Evolutionary conservation across 73 alveolate species (phyloP).

Genomic region (Paramecium tetraurelia): DNA sequence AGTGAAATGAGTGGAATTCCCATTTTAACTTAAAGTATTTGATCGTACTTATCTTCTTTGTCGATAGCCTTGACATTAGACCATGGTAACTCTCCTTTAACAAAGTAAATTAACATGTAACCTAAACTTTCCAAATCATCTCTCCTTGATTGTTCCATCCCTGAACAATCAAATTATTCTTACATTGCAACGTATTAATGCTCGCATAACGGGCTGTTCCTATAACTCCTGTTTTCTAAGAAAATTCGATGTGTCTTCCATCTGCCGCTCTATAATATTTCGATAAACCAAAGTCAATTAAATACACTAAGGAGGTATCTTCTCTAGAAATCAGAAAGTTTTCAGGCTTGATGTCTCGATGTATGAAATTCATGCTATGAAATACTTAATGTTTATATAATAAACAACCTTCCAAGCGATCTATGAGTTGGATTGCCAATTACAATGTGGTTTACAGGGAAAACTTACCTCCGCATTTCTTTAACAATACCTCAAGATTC

Average conservation of each 20-base stretch:
- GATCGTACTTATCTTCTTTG: constrained; percentile 69
- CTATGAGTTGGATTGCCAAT: constrained; percentile 41
- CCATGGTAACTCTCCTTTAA: constrained; percentile 76
- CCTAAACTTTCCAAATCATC: constrained; percentile 86
- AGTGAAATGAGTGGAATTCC: constrained; percentile 68
- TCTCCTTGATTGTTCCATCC: constrained; percentile 78
- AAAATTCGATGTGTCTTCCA: constrained; percentile 72
- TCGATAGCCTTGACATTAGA: constrained; percentile 62
- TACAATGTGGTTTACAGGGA: constrained; percentile 45
- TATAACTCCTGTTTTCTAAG: constrained; percentile 68
- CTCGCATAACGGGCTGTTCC: constrained; percentile 86
- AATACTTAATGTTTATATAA: neutral
- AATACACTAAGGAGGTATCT: constrained; percentile 72
- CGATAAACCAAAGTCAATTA: constrained; percentile 94
- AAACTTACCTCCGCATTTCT: constrained; percentile 66
- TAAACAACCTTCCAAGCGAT: constrained; percentile 45
- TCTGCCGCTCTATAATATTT: constrained; percentile 82
- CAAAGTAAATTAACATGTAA: constrained; percentile 70
- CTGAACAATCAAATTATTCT: neutral
- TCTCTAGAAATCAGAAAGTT: constrained; percentile 79
- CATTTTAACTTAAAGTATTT: constrained; percentile 69
- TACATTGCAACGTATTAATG: constrained; percentile 57
- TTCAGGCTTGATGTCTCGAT: constrained; percentile 87
- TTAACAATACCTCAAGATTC: constrained; percentile 80
- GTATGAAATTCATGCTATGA: constrained; percentile 75